Percentiles rank a stretch among this genome's conserved stretches.
Evolutionary conservation across 805 yeast species (phyloP).

Genomic region (Teunomyces barrocoloradensis): DNA sequence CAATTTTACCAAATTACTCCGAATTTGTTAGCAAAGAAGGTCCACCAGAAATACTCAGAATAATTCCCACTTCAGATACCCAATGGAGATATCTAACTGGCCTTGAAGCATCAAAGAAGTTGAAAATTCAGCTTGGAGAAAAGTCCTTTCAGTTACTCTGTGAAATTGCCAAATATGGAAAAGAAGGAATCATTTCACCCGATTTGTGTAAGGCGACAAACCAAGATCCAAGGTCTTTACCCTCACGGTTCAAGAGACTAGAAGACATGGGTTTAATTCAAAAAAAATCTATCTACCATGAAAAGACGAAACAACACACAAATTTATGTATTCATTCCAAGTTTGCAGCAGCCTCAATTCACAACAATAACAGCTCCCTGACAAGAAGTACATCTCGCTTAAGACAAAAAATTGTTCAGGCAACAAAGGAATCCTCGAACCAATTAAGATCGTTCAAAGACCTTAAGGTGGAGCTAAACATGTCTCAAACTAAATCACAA

Average conservation of each 20-base stretch:
- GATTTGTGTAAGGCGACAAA: constrained; percentile 54
- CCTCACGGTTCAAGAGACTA: constrained; percentile 57
- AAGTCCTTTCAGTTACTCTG: constrained; percentile 52
- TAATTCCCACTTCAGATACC: constrained; percentile 49
- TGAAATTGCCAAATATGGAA: constrained; percentile 57
- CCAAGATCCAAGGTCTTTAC: constrained; percentile 71
- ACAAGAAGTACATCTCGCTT: constrained; percentile 26
- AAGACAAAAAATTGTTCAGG: constrained; percentile 41
- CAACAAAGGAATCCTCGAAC: constrained; percentile 57
- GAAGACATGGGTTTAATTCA: constrained; percentile 49
- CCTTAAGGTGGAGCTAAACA: constrained; percentile 55
- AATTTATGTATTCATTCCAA: constrained; percentile 51
- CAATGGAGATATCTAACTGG: constrained; percentile 62
- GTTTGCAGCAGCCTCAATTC: constrained; percentile 29
- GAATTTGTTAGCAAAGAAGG: constrained; percentile 16
- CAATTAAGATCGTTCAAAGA: constrained; percentile 60
- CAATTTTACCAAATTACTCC: constrained; percentile 17
- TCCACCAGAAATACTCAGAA: constrained; percentile 14
- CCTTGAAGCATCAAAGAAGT: constrained; percentile 38
- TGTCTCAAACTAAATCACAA: constrained; percentile 38
- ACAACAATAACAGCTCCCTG: constrained; percentile 15
- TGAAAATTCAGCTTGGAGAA: constrained; percentile 53
- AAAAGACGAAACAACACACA: constrained; percentile 48
- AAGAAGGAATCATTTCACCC: constrained; percentile 57
- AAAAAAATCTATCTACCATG: constrained; percentile 32